These are phyloP conservation scores for Pontederia paniculata DNA, from an alignment of 176 grass and related monocot genomes.

Conservation along the genomic window DNA sequence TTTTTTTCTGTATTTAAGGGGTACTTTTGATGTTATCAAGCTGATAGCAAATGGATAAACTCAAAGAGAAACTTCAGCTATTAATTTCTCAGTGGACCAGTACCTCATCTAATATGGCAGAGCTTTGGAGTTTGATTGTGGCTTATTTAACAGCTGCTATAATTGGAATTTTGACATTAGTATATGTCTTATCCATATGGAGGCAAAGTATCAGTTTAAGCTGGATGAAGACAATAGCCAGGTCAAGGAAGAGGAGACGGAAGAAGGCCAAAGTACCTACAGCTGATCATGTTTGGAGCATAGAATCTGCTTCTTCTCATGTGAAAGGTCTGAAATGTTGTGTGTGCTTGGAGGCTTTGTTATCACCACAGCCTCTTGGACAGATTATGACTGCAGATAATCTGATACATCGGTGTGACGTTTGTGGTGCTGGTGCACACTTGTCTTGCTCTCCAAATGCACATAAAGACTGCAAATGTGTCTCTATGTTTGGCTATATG, in stretches of 20 bases:
- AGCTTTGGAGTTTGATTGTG: conserved; percentile 36
- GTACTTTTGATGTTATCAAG: too few species aligned
- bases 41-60: conserved; percentile 15
- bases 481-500: conserved; percentile 20
- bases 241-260: conserved; percentile 12
- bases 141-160: conserved; percentile 22
- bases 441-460: conserved; percentile 15
- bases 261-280: conserved; percentile 4
- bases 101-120: conserved; percentile 18
- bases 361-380: conserved; percentile 15
- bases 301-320: conserved; percentile 14
- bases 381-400: conserved; percentile 11
- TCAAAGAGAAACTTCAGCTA: conserved; percentile 26
- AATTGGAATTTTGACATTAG: conserved; percentile 31
- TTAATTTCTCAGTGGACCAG: conserved; percentile 9
- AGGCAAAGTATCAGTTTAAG: conserved; percentile 42
- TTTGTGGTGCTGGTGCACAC: conserved; percentile 24
- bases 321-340: conserved; percentile 20
- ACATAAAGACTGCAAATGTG: conserved; percentile 21
- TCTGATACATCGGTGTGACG: conserved; percentile 12
- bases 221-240: conserved; percentile 44
- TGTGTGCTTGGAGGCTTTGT: conserved; percentile 14
- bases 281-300: conserved; percentile 16
- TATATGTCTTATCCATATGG: conserved; percentile 40
- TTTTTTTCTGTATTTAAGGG: too few species aligned